Percentiles rank a stretch among this genome's conserved stretches.
phyloP scores from a whole-genome alignment of 2,329 filamentous ascomycete genomes.

The Talaromyces sp. region DNA sequence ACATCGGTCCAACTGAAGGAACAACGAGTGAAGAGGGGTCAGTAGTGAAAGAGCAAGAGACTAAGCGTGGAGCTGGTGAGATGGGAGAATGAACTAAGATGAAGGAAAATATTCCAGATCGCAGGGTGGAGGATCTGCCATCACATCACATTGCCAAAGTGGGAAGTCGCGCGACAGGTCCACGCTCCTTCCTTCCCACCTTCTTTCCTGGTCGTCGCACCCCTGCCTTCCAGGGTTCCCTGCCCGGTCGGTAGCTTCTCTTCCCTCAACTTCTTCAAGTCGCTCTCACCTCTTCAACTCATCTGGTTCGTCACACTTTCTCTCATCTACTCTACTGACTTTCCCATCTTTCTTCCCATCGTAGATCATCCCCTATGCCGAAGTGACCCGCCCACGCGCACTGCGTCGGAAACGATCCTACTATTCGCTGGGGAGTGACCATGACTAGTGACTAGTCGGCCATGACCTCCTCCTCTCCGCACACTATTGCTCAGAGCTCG shows the following conservation, averaged over 20 bases:
- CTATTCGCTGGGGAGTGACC: not conserved
- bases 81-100: not conserved
- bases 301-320: not conserved
- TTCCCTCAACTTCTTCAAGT: too few species aligned
- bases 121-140: not conserved
- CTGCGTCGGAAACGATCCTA: not conserved
- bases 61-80: not conserved
- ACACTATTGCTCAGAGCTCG: not conserved
- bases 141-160: not conserved
- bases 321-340: not conserved
- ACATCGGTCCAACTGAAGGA: not conserved
- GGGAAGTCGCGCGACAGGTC: constrained; percentile 4
- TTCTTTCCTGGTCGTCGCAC: not conserved
- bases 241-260: too few species aligned
- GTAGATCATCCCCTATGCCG: not conserved
- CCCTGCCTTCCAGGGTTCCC: not conserved
- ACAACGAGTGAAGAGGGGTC: constrained; percentile 1
- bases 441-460: not conserved
- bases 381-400: not conserved
- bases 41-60: not conserved
- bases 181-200: constrained; percentile 11
- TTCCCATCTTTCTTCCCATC: not conserved
- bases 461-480: not conserved
- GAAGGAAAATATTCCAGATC: not conserved
- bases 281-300: not conserved